phyloP scores from a whole-genome alignment of 2,329 filamentous ascomycete species.

The Cytospora chrysosperma region DNA sequence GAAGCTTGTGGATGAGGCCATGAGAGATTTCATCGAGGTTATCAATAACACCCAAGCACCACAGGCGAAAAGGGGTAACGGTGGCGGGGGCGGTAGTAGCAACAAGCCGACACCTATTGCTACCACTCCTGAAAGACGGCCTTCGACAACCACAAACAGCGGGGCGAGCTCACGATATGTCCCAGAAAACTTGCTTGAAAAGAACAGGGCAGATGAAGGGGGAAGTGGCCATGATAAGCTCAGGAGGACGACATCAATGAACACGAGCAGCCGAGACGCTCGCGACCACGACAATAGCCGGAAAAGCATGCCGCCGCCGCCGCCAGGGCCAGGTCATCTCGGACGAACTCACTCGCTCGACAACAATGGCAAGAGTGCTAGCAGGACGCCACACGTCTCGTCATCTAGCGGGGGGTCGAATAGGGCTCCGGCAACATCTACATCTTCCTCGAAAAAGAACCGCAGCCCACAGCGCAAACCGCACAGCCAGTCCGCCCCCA shows the following conservation, averaged over 20 bases:
- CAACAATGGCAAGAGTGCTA: slow-evolving; percentile 4
- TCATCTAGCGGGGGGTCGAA: slow-evolving; percentile 3
- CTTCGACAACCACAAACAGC: slow-evolving; percentile 1
- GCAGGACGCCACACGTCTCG: slow-evolving; percentile 6
- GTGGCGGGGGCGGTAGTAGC: background rate
- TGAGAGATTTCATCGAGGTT: slow-evolving; percentile 46
- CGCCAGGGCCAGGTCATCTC: slow-evolving; percentile 11
- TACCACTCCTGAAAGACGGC: slow-evolving; percentile 10
- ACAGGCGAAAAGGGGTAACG: slow-evolving; percentile 1
- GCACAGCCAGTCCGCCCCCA: slow-evolving; percentile 19
- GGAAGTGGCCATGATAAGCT: slow-evolving; percentile 8
- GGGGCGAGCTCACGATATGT: slow-evolving; percentile 15
- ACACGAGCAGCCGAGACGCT: slow-evolving; percentile 2
- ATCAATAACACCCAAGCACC: slow-evolving; percentile 8
- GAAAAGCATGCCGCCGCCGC: slow-evolving; percentile 1
- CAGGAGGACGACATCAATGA: slow-evolving; percentile 5
- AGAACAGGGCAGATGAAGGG: slow-evolving; percentile 4
- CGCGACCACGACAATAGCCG: slow-evolving; percentile 19
- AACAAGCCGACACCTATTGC: slow-evolving; percentile 8
- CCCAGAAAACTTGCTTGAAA: slow-evolving; percentile 10
- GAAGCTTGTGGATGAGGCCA: slow-evolving; percentile 58
- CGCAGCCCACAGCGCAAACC: slow-evolving; percentile 22
- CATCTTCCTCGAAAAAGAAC: slow-evolving; percentile 17
- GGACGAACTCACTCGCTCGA: slow-evolving; percentile 13
- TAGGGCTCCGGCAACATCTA: slow-evolving; percentile 2